phyloP scores from a whole-genome alignment of 1,139 yeast genomes.

The Blastobotrys elegans region DNA sequence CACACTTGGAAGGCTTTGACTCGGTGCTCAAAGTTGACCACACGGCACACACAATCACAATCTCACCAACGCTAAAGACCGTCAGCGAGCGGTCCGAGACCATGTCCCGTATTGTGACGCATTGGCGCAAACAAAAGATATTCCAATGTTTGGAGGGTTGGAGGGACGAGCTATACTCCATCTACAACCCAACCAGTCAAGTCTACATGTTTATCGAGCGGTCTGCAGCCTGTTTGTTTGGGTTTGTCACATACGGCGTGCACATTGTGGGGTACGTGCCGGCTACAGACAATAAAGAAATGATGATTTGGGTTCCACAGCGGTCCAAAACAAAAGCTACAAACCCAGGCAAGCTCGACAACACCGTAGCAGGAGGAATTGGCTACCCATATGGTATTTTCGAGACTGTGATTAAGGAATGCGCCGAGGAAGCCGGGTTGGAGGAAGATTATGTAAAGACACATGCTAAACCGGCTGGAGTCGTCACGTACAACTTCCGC shows the following conservation, averaged over 20 bases:
- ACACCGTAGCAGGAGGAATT: constrained; percentile 92
- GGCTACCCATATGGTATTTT: constrained; percentile 72
- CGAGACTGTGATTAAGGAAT: constrained; percentile 81
- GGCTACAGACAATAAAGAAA: constrained; percentile 34
- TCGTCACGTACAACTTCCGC: constrained; percentile 48
- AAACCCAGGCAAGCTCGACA: constrained; percentile 86
- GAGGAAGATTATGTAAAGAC: constrained; percentile 44
- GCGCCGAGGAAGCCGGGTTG: constrained; percentile 90
- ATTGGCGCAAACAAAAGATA: constrained; percentile 39
- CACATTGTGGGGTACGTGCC: constrained; percentile 78
- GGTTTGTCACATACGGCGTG: constrained; percentile 85
- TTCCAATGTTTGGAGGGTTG: constrained; percentile 62
- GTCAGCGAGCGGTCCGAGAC: constrained; percentile 45
- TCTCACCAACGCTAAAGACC: constrained; percentile 40
- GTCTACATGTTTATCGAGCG: constrained; percentile 75
- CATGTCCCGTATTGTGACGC: constrained; percentile 42
- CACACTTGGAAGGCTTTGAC: constrained; percentile 33
- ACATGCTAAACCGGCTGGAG: constrained; percentile 54
- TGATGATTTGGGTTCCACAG: constrained; percentile 80
- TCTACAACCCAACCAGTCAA: constrained; percentile 49
- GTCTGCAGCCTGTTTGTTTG: constrained; percentile 73
- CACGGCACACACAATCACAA: constrained; percentile 33
- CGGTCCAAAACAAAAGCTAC: constrained; percentile 75
- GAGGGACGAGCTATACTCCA: constrained; percentile 79
- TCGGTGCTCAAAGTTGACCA: constrained; percentile 38